Evolutionary conservation across 2,329 filamentous ascomycete genomes (phyloP).

Genomic region (Fusarium neocosmosporiellum): DNA sequence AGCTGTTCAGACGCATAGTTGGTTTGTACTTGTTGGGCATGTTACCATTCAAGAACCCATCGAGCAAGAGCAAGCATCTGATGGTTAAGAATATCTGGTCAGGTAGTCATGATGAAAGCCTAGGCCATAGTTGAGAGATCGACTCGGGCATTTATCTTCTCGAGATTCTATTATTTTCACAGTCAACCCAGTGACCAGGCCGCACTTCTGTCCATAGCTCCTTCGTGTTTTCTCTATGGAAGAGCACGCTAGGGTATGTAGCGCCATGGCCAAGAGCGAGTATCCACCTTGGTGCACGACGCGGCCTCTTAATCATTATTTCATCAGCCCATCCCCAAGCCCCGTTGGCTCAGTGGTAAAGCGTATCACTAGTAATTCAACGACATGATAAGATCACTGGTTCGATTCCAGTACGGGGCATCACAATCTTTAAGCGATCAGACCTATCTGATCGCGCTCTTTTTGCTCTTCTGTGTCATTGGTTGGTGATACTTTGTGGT

Average conservation of each 20-base stretch:
- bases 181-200: not conserved
- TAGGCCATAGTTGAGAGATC: not conserved
- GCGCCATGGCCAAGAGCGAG: not conserved
- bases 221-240: not conserved
- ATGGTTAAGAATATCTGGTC: not conserved
- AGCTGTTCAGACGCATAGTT: not conserved
- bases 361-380: conserved; percentile 35
- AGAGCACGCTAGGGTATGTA: not conserved
- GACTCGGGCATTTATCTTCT: not conserved
- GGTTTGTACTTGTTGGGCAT: not conserved
- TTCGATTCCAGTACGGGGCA: conserved; percentile 37
- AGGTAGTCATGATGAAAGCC: not conserved
- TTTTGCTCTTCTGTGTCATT: not conserved
- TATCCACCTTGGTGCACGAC: not conserved
- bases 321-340: not conserved
- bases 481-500: not conserved
- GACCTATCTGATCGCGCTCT: not conserved
- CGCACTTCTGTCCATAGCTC: not conserved
- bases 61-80: not conserved
- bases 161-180: not conserved
- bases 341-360: conserved; percentile 36
- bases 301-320: not conserved
- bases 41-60: not conserved
- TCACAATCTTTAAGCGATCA: rapidly evolving
- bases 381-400: conserved; percentile 34